phyloP scores from a whole-genome alignment of 2,329 filamentous ascomycete species.

The Neoscytalidium dimidiatum region DNA sequence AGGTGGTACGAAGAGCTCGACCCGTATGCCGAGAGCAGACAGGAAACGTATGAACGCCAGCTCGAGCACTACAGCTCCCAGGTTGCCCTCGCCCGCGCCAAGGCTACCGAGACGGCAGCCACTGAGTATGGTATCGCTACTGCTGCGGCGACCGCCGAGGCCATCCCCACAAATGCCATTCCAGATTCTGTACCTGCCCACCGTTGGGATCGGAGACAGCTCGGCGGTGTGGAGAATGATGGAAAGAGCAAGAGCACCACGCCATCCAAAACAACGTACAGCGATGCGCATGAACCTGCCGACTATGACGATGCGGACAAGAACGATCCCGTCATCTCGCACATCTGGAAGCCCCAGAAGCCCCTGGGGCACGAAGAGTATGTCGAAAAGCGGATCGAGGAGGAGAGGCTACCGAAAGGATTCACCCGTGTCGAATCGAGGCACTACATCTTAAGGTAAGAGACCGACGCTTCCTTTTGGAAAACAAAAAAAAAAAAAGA shows the following conservation, averaged over 20 bases:
- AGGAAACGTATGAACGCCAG: slow-evolving; percentile 30
- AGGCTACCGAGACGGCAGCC: slow-evolving; percentile 28
- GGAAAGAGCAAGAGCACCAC: not conserved
- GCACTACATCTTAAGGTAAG: slow-evolving; percentile 63
- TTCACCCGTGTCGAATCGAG: slow-evolving; percentile 58
- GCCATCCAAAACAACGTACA: slow-evolving; percentile 16
- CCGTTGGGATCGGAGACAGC: not conserved
- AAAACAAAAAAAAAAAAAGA: not conserved
- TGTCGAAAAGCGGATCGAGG: slow-evolving; percentile 38
- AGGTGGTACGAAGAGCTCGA: slow-evolving; percentile 44
- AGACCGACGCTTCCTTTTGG: not conserved
- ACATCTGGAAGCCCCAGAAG: slow-evolving; percentile 21
- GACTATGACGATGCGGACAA: slow-evolving; percentile 13
- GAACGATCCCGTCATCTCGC: slow-evolving; percentile 19
- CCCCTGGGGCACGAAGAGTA: slow-evolving; percentile 38
- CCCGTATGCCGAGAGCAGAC: slow-evolving; percentile 32
- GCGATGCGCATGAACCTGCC: slow-evolving; percentile 1
- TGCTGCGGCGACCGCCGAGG: slow-evolving; percentile 21
- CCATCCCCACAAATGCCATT: slow-evolving; percentile 15
- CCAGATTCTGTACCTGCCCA: not conserved
- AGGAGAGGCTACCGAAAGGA: slow-evolving; percentile 54
- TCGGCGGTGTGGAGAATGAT: slow-evolving; percentile 25
- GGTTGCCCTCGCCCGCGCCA: slow-evolving; percentile 33
- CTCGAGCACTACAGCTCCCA: slow-evolving; percentile 39
- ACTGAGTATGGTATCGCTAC: slow-evolving; percentile 13